phyloP scores from a whole-genome alignment of 371 early-diverging fungal genomes.

The Caulochytrium protostelioides region DNA sequence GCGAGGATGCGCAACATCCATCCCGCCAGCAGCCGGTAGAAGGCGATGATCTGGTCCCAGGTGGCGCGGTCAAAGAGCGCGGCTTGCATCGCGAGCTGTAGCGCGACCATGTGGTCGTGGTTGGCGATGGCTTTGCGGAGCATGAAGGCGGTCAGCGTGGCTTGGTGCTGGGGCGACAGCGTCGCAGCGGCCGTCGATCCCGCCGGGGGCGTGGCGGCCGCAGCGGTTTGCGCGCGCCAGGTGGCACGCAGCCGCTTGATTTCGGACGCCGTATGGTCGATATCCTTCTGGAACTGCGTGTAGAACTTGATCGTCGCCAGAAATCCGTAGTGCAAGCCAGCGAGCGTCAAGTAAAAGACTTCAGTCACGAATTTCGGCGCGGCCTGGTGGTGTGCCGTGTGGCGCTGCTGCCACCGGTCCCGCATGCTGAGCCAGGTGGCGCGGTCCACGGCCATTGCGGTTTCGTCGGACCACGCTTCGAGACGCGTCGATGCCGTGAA shows the following conservation, averaged over 20 bases:
- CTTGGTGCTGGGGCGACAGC: not conserved
- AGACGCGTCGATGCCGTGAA: slow-evolving; percentile 18
- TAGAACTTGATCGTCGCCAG: slow-evolving; percentile 45
- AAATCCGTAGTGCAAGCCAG: slow-evolving; percentile 56
- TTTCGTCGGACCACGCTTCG: slow-evolving; percentile 44
- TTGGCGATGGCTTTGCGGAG: no score
- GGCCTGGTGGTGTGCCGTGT: slow-evolving; percentile 15
- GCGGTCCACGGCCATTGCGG: slow-evolving; percentile 57
- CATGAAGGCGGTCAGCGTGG: slow-evolving; percentile 1
- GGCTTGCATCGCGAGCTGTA: slow-evolving; percentile 48
- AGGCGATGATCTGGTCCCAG: slow-evolving; percentile 37
- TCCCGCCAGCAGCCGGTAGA: slow-evolving; percentile 61
- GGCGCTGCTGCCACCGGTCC: slow-evolving; percentile 40
- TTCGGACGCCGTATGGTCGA: slow-evolving; percentile 39
- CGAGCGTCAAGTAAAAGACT: slow-evolving; percentile 55
- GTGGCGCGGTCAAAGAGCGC: slow-evolving; percentile 46
- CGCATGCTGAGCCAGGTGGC: no score
- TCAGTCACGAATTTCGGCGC: slow-evolving; percentile 67
- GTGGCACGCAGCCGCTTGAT: slow-evolving; percentile 3
- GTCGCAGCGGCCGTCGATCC: not conserved
- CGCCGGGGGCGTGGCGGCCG: not conserved
- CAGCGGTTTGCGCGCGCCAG: not conserved
- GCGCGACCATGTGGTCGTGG: slow-evolving; percentile 23
- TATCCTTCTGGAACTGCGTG: slow-evolving; percentile 36
- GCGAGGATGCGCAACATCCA: slow-evolving; percentile 43